Percentiles rank a stretch among this genome's conserved stretches.
phyloP scores from a whole-genome alignment of 495 filamentous ascomycete species.

The Evansstolkia leycettana region DNA sequence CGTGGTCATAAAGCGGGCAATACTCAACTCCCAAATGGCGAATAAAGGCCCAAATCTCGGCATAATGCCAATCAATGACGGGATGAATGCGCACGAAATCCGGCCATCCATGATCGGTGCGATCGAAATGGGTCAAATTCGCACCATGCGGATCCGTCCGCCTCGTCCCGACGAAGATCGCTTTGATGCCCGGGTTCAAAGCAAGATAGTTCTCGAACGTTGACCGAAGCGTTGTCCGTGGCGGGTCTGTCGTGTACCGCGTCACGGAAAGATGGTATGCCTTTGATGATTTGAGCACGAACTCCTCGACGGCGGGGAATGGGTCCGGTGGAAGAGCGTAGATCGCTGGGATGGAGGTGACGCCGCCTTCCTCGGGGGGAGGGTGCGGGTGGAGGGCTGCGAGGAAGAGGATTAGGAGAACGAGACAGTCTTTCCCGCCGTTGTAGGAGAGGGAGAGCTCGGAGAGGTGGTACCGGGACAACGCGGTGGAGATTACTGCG shows the following conservation, averaged over 20 bases:
- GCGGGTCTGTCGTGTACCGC: conserved; percentile 54
- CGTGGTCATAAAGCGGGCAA: conserved; percentile 73
- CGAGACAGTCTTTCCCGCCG: conserved; percentile 95
- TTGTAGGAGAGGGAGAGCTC: conserved; percentile 91
- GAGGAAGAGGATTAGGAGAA: conserved; percentile 82
- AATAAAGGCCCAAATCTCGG: conserved; percentile 91
- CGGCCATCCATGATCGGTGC: conserved; percentile 85
- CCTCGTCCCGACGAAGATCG: conserved; percentile 86
- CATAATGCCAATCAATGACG: conserved; percentile 95
- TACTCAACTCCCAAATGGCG: conserved; percentile 65
- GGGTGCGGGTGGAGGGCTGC: conserved; percentile 36
- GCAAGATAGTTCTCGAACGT: conserved; percentile 69
- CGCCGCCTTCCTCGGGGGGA: conserved; percentile 3
- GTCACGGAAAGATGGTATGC: conserved; percentile 67
- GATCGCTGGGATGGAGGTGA: conserved; percentile 53
- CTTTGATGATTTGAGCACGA: conserved; percentile 51
- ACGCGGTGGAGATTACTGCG: conserved; percentile 56
- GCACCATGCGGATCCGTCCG: conserved; percentile 87
- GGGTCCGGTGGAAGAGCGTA: conserved; percentile 75
- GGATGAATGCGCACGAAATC: conserved; percentile 87
- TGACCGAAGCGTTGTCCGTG: conserved; percentile 34
- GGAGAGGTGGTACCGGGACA: conserved; percentile 58
- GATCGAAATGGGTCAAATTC: conserved; percentile 63
- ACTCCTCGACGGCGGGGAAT: conserved; percentile 74
- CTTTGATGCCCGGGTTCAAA: conserved; percentile 49